Evolutionary conservation across 768 basidiomycete species (phyloP), one percentile per base, ranked within the genome.

Genomic region (Leccinellum rugosiceps): DNA sequence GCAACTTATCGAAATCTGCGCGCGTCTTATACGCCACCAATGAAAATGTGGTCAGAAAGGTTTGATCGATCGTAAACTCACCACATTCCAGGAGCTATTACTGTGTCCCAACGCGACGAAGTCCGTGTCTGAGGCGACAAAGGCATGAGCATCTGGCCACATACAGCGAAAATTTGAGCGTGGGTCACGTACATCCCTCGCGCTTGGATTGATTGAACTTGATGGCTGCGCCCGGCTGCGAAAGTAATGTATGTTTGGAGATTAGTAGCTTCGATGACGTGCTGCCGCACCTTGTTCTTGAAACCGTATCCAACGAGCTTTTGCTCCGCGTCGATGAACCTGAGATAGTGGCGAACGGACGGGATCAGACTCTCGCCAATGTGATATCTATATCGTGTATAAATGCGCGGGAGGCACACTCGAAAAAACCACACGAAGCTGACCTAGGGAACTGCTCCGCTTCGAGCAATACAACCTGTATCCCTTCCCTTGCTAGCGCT

Each of bases 31-130:
- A 2, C 5, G 9, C 35, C 48, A 5, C 31, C 17, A 17, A 50
- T 14, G 31, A 25, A 26, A 15, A 32, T 26, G 23, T 6, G 28
- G 30, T 44, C 14, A 41, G 5, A 35, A 38, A 11, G 21, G 4
- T 19, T 9, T 5, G 3, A 21, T 25, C 5, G 3, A 32, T 13
- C 19, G 25, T 41, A 49, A 26, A 77, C 82, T 55, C 56, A 82
- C 83, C 57, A 87, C 83, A 63, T 87, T 86, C 84, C 84, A 87
- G 0, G 85, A 72, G 49, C 68, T 70, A 56, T 84, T 83, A 1
- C 68, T 62, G 7, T 76, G 76, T 53, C 81, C 80, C 4, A 79
- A 65, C 11, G 77, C 76, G 58, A 83, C 70, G 61, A 87, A 86
- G 63, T 86, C 81, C 3, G 84, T 80, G 65, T 84, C 83, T 85